phyloP scores from a whole-genome alignment of 345 rosid species.

The Firmiana major region DNA sequence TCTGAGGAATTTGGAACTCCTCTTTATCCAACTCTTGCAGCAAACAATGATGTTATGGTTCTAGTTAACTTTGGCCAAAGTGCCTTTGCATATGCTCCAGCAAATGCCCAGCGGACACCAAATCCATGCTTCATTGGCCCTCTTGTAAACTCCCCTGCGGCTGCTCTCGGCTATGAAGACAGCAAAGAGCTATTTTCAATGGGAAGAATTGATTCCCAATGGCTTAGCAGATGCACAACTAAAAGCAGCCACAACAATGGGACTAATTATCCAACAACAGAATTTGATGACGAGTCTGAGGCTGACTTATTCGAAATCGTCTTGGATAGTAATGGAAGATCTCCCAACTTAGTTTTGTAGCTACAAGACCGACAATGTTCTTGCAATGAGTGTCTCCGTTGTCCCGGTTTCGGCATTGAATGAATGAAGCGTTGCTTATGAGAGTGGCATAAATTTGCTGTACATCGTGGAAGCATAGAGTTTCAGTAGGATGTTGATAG shows the following conservation, averaged over 20 bases:
- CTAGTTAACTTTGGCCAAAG: conserved; percentile 66
- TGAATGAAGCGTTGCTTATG: conserved; percentile 9
- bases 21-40: conserved; percentile 56
- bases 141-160: conserved; percentile 39
- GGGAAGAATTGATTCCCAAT: conserved; percentile 85
- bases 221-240: conserved; percentile 47
- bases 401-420: conserved; percentile 8
- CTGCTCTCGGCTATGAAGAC: conserved; percentile 55
- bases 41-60: conserved; percentile 38
- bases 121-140: conserved; percentile 66
- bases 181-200: conserved; percentile 86
- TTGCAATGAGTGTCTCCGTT: conserved; percentile 3
- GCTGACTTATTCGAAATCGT: conserved; percentile 89
- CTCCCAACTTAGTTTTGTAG: conserved; percentile 34
- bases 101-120: conserved; percentile 52
- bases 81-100: conserved; percentile 43
- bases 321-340: conserved; percentile 49
- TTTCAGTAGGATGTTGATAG: neutral
- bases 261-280: conserved; percentile 28
- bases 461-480: conserved; percentile 1
- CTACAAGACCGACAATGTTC: conserved; percentile 16
- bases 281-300: conserved; percentile 79
- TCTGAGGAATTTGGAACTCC: conserved; percentile 57
- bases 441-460: conserved; percentile 19
- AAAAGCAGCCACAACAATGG: conserved; percentile 31